These are phyloP conservation scores for Amauroascus niger DNA, from an alignment of 2,329 filamentous ascomycete genomes.

Conservation along the genomic window DNA sequence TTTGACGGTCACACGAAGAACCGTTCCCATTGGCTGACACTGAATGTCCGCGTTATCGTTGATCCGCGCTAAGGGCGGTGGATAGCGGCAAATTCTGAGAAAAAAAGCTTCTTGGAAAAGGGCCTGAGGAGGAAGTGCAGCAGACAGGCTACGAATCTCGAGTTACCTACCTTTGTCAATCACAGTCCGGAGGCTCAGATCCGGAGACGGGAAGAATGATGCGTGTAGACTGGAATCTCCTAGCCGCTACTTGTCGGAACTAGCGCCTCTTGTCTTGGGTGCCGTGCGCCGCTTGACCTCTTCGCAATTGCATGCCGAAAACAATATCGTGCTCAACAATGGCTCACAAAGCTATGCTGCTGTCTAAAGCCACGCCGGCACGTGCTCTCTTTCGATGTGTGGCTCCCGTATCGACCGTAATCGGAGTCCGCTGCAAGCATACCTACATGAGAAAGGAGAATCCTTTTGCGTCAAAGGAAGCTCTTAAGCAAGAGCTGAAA, in stretches of 20 bases:
- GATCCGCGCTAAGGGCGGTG: not conserved
- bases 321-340: not conserved
- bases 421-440: not conserved
- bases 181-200: no score
- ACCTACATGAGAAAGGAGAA: not conserved
- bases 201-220: not conserved
- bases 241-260: no score
- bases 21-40: no score
- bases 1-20: no score
- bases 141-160: no score
- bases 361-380: not conserved
- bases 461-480: slow-evolving; percentile 16
- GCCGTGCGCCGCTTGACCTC: not conserved
- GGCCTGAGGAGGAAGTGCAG: not conserved
- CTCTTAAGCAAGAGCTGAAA: slow-evolving; percentile 48
- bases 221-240: not conserved
- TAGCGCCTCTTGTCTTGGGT: no score
- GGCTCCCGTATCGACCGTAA: not conserved
- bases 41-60: not conserved
- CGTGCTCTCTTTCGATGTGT: not conserved
- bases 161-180: not conserved
- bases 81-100: not conserved
- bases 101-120: not conserved
- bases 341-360: not conserved
- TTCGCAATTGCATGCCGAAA: not conserved